Base-by-base conservation (phyloP, 176 grass and related monocot genomes). In the Aegilops umbellulata region DNA sequence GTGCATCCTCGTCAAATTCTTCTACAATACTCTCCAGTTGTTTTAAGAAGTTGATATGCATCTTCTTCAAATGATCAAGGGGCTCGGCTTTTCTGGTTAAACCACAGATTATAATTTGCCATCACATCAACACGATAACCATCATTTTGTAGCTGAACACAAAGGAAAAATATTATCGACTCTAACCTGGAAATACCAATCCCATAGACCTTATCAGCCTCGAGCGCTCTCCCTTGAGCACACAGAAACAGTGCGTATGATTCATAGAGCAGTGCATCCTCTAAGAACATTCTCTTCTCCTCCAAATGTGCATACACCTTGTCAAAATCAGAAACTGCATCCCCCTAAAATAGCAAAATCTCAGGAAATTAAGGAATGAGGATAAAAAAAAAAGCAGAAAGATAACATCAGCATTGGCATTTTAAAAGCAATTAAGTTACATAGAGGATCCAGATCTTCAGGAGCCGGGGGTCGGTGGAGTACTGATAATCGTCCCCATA, bases 371-470 rank as follows among this genome's bases (percentile, higher is more conserved):
- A 69, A 31, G 42, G 22, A 27, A 30, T 58, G 16, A 63, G 34
- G 64, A 89, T 8, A 1, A 67, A 60, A 67, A 76, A 76, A 16
- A 42, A 35, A 8, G 1, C 80, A 58, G 19, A 79, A 38, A 32
- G 58, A 35, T 84, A 60, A 36, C 1, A 36, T 58, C 71, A 29
- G 38, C 31, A 84, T 64, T 88, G 64, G 17, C 36, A 60, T 31
- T 79, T 75, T 11, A 63, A 41, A 49, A 64, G 22, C 23, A 87
- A 76, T 47, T 25, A n/a, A 73, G 17, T 90, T 92, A 99, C 97
- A 91, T 93, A 93, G 19, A 96, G 86, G 67, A 99, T 91, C 90
- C 94, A 93, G 25, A 99, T 91, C 87, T 94, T 96, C 20, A 99
- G 97, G 26, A 99, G 87, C 42, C 94, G 93, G 7, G 66, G 81